Evolutionary conservation across 352 stramenopile species (phyloP), one percentile per base, ranked within the genome.

Genomic region (Phytophthora pisi): DNA sequence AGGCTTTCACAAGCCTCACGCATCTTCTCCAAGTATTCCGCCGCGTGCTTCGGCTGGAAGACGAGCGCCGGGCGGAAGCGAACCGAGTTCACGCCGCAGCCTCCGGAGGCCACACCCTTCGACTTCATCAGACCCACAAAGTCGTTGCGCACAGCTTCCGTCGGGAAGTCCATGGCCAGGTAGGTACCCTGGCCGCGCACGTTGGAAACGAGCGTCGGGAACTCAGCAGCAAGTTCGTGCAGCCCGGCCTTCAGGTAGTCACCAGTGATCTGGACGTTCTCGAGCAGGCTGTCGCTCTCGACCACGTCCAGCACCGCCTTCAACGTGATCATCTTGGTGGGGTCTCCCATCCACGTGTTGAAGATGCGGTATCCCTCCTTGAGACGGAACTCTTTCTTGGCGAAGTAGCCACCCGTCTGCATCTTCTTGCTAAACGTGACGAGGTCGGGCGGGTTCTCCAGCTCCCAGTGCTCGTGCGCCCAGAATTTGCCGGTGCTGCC

Each of bases 331-430:
- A 93, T 91, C 70, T 95, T 95, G 34, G 84, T 78, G 18, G 87
- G 87, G 62, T 95, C 87, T 49, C 87, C 87, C 87, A 95, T 95
- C 87, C 87, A 95, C 57, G 87, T 95, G 75, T 95, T 95, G 72
- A 95, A 95, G 43, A 93, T 93, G 45, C 87, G 87, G 63, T 91
- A 95, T 5, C 80, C 78, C 52, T 95, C 85, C 30, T 62, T 65
- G 10, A 90, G 59, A 18, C 84, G 87, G 58, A 93, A 91, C 50
- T 91, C 78, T 18, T 79, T 51, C 74, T 93, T 95, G 24, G 84
- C 81, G 61, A 89, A 95, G 65, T 91, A 95, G 10, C 87, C 87
- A 45, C 85, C 87, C 4, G 84, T 93, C 64, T 95, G 87, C 64
- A 95, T 77, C 64, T 93, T 95, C 70, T 95, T 95, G 52, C 82